Evolutionary conservation across 192 early-diverging fungal species (phyloP).

Genomic region (Coemansia sp.): DNA sequence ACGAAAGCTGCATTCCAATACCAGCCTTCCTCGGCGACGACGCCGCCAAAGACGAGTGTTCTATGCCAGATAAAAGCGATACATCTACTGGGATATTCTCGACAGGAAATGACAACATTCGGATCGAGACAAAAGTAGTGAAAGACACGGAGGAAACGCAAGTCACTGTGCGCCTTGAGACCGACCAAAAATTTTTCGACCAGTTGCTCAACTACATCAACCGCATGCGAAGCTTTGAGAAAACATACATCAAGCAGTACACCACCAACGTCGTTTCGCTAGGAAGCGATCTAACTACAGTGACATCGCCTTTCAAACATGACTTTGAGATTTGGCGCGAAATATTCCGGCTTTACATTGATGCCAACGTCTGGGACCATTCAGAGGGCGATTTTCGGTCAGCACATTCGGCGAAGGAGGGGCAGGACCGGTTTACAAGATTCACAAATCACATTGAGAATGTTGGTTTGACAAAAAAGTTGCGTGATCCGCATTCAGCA

Average conservation of each 20-base stretch:
- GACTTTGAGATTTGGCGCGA: slow-evolving; percentile 73
- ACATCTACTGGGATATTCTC: background rate
- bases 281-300: slow-evolving; percentile 57
- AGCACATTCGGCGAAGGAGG: slow-evolving; percentile 59
- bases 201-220: slow-evolving; percentile 61
- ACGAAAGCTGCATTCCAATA: background rate
- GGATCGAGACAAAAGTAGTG: slow-evolving; percentile 10
- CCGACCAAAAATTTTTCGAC: slow-evolving; percentile 64
- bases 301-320: slow-evolving; percentile 72
- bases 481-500: slow-evolving; percentile 43
- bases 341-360: slow-evolving; percentile 70
- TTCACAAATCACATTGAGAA: slow-evolving; percentile 56
- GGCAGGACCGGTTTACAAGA: slow-evolving; percentile 63
- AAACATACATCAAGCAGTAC: slow-evolving; percentile 58
- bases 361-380: slow-evolving; percentile 70
- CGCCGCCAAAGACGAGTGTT: background rate
- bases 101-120: slow-evolving; percentile 1
- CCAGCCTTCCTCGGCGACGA: background rate
- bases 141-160: slow-evolving; percentile 37
- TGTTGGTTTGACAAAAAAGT: slow-evolving; percentile 22
- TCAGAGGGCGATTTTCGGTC: slow-evolving; percentile 63
- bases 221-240: slow-evolving; percentile 62
- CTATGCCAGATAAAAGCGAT: background rate
- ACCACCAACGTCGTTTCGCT: slow-evolving; percentile 59
- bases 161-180: slow-evolving; percentile 46